These are phyloP conservation scores for Penicillium thymicola DNA, from an alignment of 2,329 filamentous ascomycete genomes.

Conservation along the genomic window DNA sequence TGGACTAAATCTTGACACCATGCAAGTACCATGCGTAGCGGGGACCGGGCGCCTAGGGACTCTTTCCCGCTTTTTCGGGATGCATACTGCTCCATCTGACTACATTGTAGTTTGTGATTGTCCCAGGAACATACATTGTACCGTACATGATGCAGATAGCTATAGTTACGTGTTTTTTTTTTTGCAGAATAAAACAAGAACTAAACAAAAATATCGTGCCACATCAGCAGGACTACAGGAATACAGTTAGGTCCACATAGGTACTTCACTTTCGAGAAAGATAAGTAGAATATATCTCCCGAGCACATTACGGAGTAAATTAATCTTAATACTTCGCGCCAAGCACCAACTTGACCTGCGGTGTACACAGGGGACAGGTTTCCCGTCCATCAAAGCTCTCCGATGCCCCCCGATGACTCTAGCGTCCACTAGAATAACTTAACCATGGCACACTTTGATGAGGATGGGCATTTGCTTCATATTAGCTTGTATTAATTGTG, in stretches of 20 bases:
- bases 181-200: not conserved
- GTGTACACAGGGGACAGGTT: conserved; percentile 17
- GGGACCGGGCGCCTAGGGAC: not conserved
- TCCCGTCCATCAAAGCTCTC: conserved; percentile 18
- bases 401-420: conserved; percentile 14
- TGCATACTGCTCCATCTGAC: conserved; percentile 3
- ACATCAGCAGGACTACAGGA: not conserved
- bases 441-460: conserved; percentile 28
- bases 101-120: not conserved
- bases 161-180: not conserved
- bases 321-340: conserved; percentile 1
- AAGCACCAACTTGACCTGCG: conserved; percentile 14
- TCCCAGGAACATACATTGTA: not conserved
- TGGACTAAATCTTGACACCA: conserved; percentile 7
- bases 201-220: not conserved
- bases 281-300: not conserved
- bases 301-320: not conserved
- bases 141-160: not conserved
- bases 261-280: not conserved
- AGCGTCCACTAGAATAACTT: conserved; percentile 20
- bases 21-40: conserved; percentile 18
- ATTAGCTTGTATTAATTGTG: conserved; percentile 7
- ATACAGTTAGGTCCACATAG: not conserved
- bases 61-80: not conserved
- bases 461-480: conserved; percentile 19